Percentiles rank a stretch among this genome's conserved stretches.
phyloP scores from a whole-genome alignment of 2,329 filamentous ascomycete species.

The Clarireedia hainanense region DNA sequence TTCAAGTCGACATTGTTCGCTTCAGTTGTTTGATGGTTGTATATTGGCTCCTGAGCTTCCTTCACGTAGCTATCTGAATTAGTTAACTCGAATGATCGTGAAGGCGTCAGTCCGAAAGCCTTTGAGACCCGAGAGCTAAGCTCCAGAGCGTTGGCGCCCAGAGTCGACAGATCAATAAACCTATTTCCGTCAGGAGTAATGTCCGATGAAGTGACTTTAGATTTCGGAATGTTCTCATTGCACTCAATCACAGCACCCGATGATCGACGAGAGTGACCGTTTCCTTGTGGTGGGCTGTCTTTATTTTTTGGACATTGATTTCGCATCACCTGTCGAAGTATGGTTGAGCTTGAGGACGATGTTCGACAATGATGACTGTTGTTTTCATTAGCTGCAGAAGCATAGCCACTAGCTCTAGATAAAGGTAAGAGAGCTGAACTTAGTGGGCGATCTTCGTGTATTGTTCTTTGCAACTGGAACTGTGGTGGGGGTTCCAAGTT shows the following conservation, averaged over 20 bases:
- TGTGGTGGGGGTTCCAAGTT: constrained; percentile 19
- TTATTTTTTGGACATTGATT: background rate
- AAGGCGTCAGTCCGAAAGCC: constrained; percentile 20
- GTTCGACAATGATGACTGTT: constrained; percentile 9
- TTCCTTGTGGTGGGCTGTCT: background rate
- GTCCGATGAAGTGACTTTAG: background rate
- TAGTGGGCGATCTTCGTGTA: constrained; percentile 24
- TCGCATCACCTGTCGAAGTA: constrained; percentile 6
- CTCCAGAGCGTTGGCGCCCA: constrained; percentile 19
- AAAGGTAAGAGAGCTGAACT: constrained; percentile 13
- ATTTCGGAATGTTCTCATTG: background rate
- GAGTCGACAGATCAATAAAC: constrained; percentile 13
- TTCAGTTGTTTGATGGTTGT: no score
- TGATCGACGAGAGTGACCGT: background rate
- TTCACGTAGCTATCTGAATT: background rate
- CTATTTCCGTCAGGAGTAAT: constrained; percentile 5
- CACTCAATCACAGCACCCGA: background rate
- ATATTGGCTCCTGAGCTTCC: background rate
- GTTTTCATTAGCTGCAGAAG: constrained; percentile 2
- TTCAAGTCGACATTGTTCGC: no score
- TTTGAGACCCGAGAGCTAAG: constrained; percentile 21
- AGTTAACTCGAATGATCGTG: constrained; percentile 12
- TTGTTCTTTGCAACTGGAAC: constrained; percentile 25
- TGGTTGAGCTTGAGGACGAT: constrained; percentile 14
- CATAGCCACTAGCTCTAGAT: constrained; percentile 1